Evolutionary conservation across 768 basidiomycete genomes (phyloP), one percentile per base, ranked within the genome.

Genomic region (Galerina marginata): DNA sequence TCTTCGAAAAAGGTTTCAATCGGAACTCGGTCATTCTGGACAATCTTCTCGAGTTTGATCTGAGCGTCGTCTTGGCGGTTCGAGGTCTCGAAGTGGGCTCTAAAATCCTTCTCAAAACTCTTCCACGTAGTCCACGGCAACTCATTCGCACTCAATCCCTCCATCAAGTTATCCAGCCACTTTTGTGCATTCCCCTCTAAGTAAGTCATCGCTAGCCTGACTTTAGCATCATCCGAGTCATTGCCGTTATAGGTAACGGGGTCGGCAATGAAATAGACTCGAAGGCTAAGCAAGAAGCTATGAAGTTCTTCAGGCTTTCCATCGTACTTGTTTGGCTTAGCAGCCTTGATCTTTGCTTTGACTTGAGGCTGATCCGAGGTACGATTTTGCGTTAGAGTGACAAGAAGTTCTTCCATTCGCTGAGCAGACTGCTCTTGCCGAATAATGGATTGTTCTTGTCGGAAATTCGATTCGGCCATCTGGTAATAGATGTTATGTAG

Each of bases 1-100:
- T 47, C 45, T 9, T 57, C 56, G 37, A 57, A 57, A 26, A 48
- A 57, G 6, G n/a, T 37, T 15, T 57, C 56, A 4, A 39, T 46
- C 1, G 56, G 56, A 5, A 44, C 29, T 5, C 29, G 45, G 9
- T 37, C 56, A 9, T 11, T 36, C 14, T 57, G 56, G 3, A 11
- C 14, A 10, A 48, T n/a, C 3, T 39, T 16, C 25, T 37, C 26
- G 9, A 57, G 20, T 23, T 33, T 39, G 15, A 33, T 39, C 38
- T 57, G 56, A 7, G 56, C 56, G 11, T 57, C 44, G 10, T 16
- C 46, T 29, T 57, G 26, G 12, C 56, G n/a, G 15, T 57, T 37
- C 15, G 25, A 23, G 15, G 38, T 57, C 56, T 47, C 45, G 23
- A 57, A 57, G 2, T 37, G 16, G 7, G 3, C 36, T 40, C 56